Evolutionary conservation across 2,329 filamentous ascomycete genomes (phyloP).

Genomic region (Colletotrichum karsti): DNA sequence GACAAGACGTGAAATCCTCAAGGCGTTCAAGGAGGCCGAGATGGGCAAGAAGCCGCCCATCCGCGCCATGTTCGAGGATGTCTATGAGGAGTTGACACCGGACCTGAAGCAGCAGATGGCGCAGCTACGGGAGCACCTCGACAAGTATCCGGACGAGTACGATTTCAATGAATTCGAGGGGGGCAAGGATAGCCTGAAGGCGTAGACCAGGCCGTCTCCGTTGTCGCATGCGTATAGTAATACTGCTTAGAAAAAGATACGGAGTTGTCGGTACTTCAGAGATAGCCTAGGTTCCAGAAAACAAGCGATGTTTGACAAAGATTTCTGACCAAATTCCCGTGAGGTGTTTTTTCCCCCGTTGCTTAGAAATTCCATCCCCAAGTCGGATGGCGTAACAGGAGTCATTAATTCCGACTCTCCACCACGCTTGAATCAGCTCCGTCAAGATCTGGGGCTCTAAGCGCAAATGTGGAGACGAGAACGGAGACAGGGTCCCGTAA

Average conservation of each 20-base stretch:
- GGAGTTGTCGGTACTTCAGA: not conserved
- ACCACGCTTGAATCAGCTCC: constrained; percentile 10
- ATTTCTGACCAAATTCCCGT: not conserved
- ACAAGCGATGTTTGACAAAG: not conserved
- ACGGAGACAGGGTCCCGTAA: constrained; percentile 17
- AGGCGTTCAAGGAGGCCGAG: constrained; percentile 86
- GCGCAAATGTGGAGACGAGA: constrained; percentile 1
- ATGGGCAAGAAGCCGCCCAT: constrained; percentile 81
- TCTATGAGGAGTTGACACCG: constrained; percentile 88
- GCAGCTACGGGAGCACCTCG: constrained; percentile 79
- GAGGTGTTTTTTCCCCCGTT: not conserved
- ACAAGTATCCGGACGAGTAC: constrained; percentile 92
- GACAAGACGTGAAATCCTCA: constrained; percentile 78
- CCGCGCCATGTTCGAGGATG: constrained; percentile 80
- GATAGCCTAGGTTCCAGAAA: not conserved
- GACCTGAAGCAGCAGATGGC: constrained; percentile 77
- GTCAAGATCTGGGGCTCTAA: not conserved
- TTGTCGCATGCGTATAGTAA: not conserved
- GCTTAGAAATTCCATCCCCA: constrained; percentile 11
- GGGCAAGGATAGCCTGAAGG: constrained; percentile 70
- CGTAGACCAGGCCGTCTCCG: constrained; percentile 21
- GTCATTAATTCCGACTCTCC: not conserved
- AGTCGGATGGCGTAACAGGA: constrained; percentile 20
- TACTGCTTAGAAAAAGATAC: not conserved
- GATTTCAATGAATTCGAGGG: constrained; percentile 81